Base-by-base conservation (phyloP, 2,329 filamentous ascomycete species). In the Stagonosporopsis rhizophila region DNA sequence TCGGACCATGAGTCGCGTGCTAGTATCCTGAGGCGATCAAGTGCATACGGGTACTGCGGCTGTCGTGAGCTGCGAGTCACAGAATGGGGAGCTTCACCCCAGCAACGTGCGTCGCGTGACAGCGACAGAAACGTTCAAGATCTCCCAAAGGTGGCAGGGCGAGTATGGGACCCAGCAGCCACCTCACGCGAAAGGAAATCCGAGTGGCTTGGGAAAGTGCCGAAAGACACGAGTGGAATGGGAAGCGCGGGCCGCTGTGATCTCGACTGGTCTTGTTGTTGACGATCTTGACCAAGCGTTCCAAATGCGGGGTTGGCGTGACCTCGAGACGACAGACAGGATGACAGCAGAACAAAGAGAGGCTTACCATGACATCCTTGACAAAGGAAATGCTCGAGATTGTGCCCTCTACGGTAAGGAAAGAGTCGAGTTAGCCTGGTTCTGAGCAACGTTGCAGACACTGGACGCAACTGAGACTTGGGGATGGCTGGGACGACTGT, bases 341-440 rank as follows among this genome's bases (percentile, higher is more conserved):
- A 34, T 23, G 55, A 60, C 59, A 57, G 53, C 38, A 45, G 62
- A 34, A 51, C 71, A 55, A 65, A 51, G 56, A 50, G 56, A 64
- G 56, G 64, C 89, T 85, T 86, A 93, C 90, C 79, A 93, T 80
- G 63, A 90, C 86, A 75, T 92, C 88, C 79, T 91, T 91, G 77
- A 93, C 90, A 77, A 93, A 93, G 66, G 88, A 91, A 74, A 93
- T 92, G 66, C 89, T 89, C 75, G 89, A 92, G 61, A 93, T 87
- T 45, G 90, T 93, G 61, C 90, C 90, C 83, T 93, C 90, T 93
- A 65, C 52, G 60, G 44, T 42, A 48, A 65, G 56, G 53, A 62
- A 56, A 61, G 54, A 35, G 54, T 55, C 49, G 55, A 52, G 67
- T 75, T 61, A 75, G 73, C 67, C 53, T 52, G 49, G 28, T 52